Conservation (phyloP, 768 basidiomycete species). For the Gloeostereum incarnatum region DNA sequence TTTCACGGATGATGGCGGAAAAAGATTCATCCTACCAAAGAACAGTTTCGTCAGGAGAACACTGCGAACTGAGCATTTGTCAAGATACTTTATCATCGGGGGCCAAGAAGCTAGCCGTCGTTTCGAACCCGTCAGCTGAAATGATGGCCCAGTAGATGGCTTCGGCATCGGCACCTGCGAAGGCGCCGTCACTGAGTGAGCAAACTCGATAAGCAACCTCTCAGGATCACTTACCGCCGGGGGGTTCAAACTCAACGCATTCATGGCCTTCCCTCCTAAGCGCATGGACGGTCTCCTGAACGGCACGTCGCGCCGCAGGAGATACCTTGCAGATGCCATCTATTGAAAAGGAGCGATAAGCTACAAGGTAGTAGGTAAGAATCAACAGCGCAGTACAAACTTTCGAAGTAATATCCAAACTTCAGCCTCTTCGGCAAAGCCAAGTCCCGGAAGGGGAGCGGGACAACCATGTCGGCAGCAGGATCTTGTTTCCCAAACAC, state of each 20-base stretch:
- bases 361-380: conserved; percentile 12
- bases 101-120: too few relatives aligned
- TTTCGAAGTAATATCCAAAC: conserved; percentile 68
- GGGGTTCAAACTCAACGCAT: conserved; percentile 59
- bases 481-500: conserved; percentile 42
- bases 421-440: conserved; percentile 46
- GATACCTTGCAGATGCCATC: conserved; percentile 59
- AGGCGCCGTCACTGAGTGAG: too few relatives aligned
- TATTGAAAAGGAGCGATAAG: conserved; percentile 16
- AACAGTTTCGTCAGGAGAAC: too few relatives aligned
- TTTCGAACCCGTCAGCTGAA: too few relatives aligned
- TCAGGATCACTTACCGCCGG: conserved; percentile 37
- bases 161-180: too few relatives aligned
- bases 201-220: too few relatives aligned
- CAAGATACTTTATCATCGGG: too few relatives aligned
- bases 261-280: conserved; percentile 68
- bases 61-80: too few relatives aligned
- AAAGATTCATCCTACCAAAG: conserved; percentile 6
- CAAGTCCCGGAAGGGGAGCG: conserved; percentile 54
- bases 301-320: conserved; percentile 67
- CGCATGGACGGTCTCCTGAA: conserved; percentile 61
- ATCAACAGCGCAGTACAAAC: conserved; percentile 20
- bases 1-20: neutral
- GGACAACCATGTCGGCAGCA: conserved; percentile 28
- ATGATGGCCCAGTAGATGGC: too few relatives aligned